These are phyloP conservation scores for Akanthomyces dipterigenus DNA, from an alignment of 2,329 filamentous ascomycete genomes.

Conservation along the genomic window DNA sequence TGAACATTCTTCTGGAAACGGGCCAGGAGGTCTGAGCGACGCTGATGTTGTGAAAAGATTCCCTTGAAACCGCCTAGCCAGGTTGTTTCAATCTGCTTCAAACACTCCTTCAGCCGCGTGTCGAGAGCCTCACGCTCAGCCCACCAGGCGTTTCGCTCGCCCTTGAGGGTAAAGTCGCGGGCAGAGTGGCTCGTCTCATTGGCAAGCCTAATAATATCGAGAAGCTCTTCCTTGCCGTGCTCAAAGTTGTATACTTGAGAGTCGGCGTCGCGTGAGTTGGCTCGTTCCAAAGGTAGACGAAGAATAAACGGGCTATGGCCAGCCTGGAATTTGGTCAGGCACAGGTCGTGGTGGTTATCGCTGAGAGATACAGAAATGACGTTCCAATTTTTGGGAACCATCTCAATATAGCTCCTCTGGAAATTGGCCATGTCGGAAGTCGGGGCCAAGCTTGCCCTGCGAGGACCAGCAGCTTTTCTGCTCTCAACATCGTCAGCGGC, in stretches of 20 bases:
- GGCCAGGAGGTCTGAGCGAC: constrained; percentile 57
- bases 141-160: constrained; percentile 84
- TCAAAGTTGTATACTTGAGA: constrained; percentile 75
- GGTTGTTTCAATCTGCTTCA: constrained; percentile 80
- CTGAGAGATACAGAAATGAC: constrained; percentile 80
- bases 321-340: constrained; percentile 76
- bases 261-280: constrained; percentile 73
- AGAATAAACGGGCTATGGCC: constrained; percentile 77
- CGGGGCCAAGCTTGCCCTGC: constrained; percentile 39
- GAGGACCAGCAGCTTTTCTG: constrained; percentile 17
- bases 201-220: constrained; percentile 73
- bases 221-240: constrained; percentile 70
- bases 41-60: constrained; percentile 73
- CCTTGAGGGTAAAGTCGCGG: constrained; percentile 65
- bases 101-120: constrained; percentile 64
- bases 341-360: constrained; percentile 75
- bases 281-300: constrained; percentile 75
- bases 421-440: constrained; percentile 55
- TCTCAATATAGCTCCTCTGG: constrained; percentile 74
- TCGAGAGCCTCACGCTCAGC: constrained; percentile 76
- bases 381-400: constrained; percentile 76
- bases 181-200: constrained; percentile 75
- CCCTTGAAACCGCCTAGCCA: constrained; percentile 95
- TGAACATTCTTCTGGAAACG: constrained; percentile 75
- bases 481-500: constrained; percentile 21